Evolutionary conservation across 306 rosid genomes (phyloP), one percentile per base, ranked within the genome.

Genomic region (Abrus precatorius): DNA sequence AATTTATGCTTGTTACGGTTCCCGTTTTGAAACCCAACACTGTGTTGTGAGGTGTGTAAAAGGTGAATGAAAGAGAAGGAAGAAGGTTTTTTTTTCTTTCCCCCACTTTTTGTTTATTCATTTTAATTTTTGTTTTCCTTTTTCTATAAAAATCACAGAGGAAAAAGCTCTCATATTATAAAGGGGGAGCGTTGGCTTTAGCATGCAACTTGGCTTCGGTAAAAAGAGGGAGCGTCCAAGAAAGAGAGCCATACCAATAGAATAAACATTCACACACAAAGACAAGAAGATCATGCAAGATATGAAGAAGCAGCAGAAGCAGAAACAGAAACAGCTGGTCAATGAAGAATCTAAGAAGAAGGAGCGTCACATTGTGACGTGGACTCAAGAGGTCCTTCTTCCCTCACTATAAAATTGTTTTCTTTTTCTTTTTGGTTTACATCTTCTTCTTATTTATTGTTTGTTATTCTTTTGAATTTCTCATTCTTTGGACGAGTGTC

Each of bases 291-390:
- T 71, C 76, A 95, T 95, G 98, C 95, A 90, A 71, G 82, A 75
- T 65, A 77, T 86, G 90, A 84, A 70, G 86, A 64, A 86, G 82
- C 76, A 74, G 43, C 85, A 76, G 32, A 7, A 52, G 82, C 86
- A 80, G 84, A 84, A 82, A 85, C 66, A 72, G 76, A 84, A 86
- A 77, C 77, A 74, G 48, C 48, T 71, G 40, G 82, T 57, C 10
- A 84, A 81, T 64, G 97, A 95, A 85, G 97, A 93, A 76, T 84
- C 92, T 53, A 92, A 89, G 97, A 95, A 95, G 98, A 96, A 96
- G 97, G 99, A 96, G 93, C 97, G 98, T 72, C 99, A 90, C 85
- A 96, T 96, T 74, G 99, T 96, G 72, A 87, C 95, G 32, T 96
- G 99, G 99, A 88, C 87, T 86, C 97, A 92, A 87, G 91, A 96